phyloP scores from a whole-genome alignment of 1,284 basidiomycete species.

The Rhodotorula sp. region DNA sequence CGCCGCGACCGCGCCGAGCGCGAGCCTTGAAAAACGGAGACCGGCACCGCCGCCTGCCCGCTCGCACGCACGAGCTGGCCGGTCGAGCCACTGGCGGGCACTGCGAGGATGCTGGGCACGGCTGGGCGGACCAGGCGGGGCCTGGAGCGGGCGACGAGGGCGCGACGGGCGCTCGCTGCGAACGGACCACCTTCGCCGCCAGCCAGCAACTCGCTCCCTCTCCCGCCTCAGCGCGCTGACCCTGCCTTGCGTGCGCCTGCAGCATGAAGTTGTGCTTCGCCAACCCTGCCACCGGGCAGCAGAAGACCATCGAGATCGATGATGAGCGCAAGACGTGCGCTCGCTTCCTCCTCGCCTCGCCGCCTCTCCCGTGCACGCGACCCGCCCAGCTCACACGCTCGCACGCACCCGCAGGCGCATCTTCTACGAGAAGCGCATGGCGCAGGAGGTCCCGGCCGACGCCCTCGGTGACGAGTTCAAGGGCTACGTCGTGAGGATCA shows the following conservation, averaged over 20 bases:
- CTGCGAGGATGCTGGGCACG: too few species aligned
- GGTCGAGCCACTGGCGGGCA: too few species aligned
- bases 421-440: constrained; percentile 63
- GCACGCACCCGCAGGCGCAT: constrained; percentile 33
- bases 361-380: constrained; percentile 1
- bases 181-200: background rate
- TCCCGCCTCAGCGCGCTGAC: background rate
- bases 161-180: background rate
- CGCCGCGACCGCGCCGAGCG: too few species aligned
- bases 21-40: too few species aligned
- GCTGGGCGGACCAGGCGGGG: too few species aligned
- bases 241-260: background rate
- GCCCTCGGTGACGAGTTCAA: constrained; percentile 93
- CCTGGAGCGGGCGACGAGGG: background rate
- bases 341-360: background rate
- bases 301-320: constrained; percentile 94
- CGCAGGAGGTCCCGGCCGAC: constrained; percentile 91
- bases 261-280: constrained; percentile 96
- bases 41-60: too few species aligned
- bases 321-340: constrained; percentile 85
- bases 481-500: constrained; percentile 96
- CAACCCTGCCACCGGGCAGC: constrained; percentile 88
- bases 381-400: background rate
- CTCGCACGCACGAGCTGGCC: too few species aligned
- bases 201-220: background rate